A percentile compares a stretch with the other conserved stretches of the same genome.
phyloP scores from a whole-genome alignment of 768 basidiomycete genomes.

The Crassisporium funariophilum region DNA sequence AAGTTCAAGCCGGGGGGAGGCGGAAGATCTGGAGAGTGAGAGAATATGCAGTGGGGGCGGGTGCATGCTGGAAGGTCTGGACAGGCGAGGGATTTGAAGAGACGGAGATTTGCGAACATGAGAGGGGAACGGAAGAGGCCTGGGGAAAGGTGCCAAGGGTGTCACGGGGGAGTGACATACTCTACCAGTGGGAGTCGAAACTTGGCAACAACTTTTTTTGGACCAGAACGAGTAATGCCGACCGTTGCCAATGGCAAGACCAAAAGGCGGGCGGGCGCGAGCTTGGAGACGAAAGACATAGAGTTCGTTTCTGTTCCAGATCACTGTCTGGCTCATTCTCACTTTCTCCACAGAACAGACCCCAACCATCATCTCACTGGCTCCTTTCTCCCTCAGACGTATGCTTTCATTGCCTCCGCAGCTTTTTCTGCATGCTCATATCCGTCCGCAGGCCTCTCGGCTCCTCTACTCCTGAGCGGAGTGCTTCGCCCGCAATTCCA shows the following conservation, averaged over 20 bases:
- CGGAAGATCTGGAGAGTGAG: slow-evolving; percentile 49
- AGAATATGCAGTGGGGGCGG: slow-evolving; percentile 63
- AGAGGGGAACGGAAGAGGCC: slow-evolving; percentile 3
- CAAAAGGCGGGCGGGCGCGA: no score
- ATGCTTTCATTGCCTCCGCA: slow-evolving; percentile 19
- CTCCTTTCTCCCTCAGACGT: slow-evolving; percentile 68
- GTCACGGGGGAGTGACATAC: slow-evolving; percentile 11
- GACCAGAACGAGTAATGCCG: no score
- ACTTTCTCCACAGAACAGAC: slow-evolving; percentile 43
- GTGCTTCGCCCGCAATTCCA: slow-evolving; percentile 31
- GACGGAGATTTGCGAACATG: slow-evolving; percentile 67
- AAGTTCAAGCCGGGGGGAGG: slow-evolving; percentile 22
- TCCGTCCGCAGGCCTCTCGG: slow-evolving; percentile 38
- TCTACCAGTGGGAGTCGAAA: no score
- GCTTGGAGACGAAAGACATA: slow-evolving; percentile 6
- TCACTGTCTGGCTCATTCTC: neutral
- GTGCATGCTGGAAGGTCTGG: slow-evolving; percentile 54
- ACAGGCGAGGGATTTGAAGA: slow-evolving; percentile 63
- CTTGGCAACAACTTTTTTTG: no score
- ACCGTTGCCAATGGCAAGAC: no score
- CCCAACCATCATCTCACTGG: slow-evolving; percentile 62
- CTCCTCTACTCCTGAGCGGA: slow-evolving; percentile 30
- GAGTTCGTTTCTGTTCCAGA: neutral
- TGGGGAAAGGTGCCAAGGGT: neutral
- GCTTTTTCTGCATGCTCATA: slow-evolving; percentile 10